Evolutionary conservation across 1,284 basidiomycete species (phyloP).

Genomic region (Rhodotorula sp.): DNA sequence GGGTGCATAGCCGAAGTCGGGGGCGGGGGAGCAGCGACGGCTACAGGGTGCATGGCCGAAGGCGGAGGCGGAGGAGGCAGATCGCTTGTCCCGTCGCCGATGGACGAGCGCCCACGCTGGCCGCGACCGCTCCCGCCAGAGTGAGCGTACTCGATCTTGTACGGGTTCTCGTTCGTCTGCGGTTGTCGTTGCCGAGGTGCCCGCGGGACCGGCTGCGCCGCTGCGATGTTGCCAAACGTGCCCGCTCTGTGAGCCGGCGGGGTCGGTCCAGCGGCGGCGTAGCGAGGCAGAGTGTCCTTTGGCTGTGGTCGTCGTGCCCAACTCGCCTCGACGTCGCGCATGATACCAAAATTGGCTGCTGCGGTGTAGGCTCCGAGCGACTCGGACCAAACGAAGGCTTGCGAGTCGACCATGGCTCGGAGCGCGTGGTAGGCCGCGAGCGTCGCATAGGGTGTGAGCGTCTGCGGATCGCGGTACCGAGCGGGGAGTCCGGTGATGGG

Average conservation of each 20-base stretch:
- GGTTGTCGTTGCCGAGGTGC: neutral
- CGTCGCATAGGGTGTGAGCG: slow-evolving; percentile 72
- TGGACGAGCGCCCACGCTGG: slow-evolving; percentile 1
- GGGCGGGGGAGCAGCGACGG: neutral
- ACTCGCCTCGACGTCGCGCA: slow-evolving; percentile 20
- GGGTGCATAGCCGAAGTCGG: neutral
- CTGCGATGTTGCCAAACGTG: neutral
- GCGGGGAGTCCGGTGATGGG: slow-evolving; percentile 54
- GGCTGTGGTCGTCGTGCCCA: slow-evolving; percentile 9
- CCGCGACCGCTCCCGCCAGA: slow-evolving; percentile 6
- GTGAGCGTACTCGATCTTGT: slow-evolving; percentile 17
- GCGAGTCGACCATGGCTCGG: slow-evolving; percentile 12
- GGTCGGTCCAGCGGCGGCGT: slow-evolving; percentile 1
- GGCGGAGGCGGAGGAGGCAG: neutral
- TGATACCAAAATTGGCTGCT: slow-evolving; percentile 18
- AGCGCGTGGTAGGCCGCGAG: slow-evolving; percentile 59
- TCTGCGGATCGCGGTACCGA: slow-evolving; percentile 69
- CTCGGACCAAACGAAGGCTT: slow-evolving; percentile 23
- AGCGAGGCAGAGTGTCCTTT: neutral
- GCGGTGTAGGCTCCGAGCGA: slow-evolving; percentile 25
- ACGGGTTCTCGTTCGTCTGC: slow-evolving; percentile 15
- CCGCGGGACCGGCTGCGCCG: neutral
- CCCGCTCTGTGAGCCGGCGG: neutral
- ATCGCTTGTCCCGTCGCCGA: neutral
- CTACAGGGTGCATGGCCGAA: neutral